Evolutionary conservation across 208 protist species (phyloP), one percentile per base, ranked within the genome.

Genomic region (Zelonia costaricensis): DNA sequence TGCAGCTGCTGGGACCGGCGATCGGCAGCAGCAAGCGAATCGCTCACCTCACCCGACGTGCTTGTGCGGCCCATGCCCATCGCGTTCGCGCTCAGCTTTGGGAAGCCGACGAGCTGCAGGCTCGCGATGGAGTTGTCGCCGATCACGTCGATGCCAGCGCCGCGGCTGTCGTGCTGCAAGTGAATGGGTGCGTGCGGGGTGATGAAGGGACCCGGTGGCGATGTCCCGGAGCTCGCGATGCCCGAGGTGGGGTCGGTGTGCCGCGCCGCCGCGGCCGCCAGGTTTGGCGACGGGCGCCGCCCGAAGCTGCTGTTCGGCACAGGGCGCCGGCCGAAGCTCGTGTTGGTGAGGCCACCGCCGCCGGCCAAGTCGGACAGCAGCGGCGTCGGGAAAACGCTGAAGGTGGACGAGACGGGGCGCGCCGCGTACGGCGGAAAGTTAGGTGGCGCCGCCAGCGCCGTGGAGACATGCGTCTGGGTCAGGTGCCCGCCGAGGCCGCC

Each of bases 261-360:
- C 7, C 57, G 57, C n/a, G 42, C 51, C 38, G 51, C 31, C 45
- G 57, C 43, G 1, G 40, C 40, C 23, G 25, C 13, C 15, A 53
- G 25, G n/a, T 18, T 44, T 1, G 48, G n/a, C n/a, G 20, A 27
- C 10, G 65, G 25, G 36, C 57, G 56, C 18, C 49, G 48, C 35
- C 56, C 52, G 33, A 63, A 45, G 42, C 65, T 72, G 46, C 1
- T 51, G 57, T 65, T 72, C n/a, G 44, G 56, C 57, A 65, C 56
- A 3, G 40, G 57, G 12, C 65, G 65, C 0, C 65, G 65, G n/a
- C 57, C 65, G 46, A 72, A 72, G 51, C 65, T 72, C 6, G 65
- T 45, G 58, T 72, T 72, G 3, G 65, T 65, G 4, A 60, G 39
- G 9, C 65, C 65, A 20, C 48, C 48, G 15, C 57, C 57, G n/a